These are phyloP conservation scores for Saccharomycopsis amapae DNA, from an alignment of 805 yeast species.

Conservation along the genomic window DNA sequence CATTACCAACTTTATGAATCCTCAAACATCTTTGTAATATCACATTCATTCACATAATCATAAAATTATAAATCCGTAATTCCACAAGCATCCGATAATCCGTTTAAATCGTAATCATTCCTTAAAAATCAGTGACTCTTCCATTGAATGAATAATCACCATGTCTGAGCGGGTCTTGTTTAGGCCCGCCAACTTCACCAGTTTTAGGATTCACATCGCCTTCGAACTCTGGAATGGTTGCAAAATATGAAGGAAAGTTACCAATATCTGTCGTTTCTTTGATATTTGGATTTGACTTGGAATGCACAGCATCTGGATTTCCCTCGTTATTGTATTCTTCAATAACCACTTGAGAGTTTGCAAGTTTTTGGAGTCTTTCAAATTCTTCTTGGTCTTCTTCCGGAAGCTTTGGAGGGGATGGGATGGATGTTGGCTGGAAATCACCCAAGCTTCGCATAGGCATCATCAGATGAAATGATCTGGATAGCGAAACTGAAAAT, in stretches of 20 bases:
- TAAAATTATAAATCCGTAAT: too few species aligned
- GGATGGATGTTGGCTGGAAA: constrained; percentile 16
- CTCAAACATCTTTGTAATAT: too few species aligned
- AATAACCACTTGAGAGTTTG: constrained; percentile 70
- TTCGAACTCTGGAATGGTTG: constrained; percentile 89
- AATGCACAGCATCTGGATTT: constrained; percentile 27
- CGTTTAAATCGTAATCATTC: background rate
- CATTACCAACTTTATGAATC: too few species aligned
- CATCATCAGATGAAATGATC: background rate
- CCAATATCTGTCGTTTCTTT: constrained; percentile 47
- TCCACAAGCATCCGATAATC: too few species aligned
- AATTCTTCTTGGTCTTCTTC: constrained; percentile 85
- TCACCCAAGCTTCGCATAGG: too few species aligned
- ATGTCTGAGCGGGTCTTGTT: constrained; percentile 88
- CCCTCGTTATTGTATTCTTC: constrained; percentile 56
- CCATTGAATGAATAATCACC: constrained; percentile 96
- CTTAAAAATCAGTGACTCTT: constrained; percentile 84
- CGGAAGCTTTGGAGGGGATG: constrained; percentile 65
- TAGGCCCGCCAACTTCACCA: constrained; percentile 96
- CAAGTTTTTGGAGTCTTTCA: constrained; percentile 75
- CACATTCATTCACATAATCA: too few species aligned
- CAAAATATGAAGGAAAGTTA: constrained; percentile 50
- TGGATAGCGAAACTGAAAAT: constrained; percentile 1
- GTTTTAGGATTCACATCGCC: constrained; percentile 90
- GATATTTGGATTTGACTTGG: constrained; percentile 22